Base-by-base conservation (phyloP, 1,284 basidiomycete genomes). In the Testicularia cyperi region DNA sequence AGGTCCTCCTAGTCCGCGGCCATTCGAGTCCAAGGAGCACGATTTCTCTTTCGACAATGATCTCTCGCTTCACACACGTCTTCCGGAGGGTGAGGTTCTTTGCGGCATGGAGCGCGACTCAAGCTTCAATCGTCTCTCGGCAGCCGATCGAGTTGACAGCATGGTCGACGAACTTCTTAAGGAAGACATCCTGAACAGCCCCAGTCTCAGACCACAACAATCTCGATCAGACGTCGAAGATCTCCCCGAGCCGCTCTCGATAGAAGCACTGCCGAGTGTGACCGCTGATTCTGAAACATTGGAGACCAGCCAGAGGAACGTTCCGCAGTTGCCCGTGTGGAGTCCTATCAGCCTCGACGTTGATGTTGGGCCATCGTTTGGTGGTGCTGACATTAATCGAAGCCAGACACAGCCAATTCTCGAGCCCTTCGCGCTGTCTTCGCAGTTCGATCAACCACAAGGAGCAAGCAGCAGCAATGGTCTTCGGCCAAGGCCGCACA, bases 81-180 rank as follows among this genome's bases (percentile, higher is more conserved):
- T n/a, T n/a, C n/a, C n/a, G n/a, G n/a, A n/a, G 14, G 34, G 45
- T 8, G 57, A 65, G 15, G 30, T 23, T 9, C 33, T 18, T 16
- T 34, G 45, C n/a, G 42, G 29, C 8, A 24, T 30, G 3, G 61
- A 65, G 24, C 29, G 45, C 5, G 62, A 67, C 18, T 49, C 37
- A 30, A 65, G 61, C 51, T 63, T 54, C 33, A 40, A 44, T 18
- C 47, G 57, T 20, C 51, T 72, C 20, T 58, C 53, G 16, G 70
- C 63, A 12, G 44, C 60, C 8, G 65, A 70, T 23, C 62, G 70
- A 14, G 66, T 72, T 10, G 70, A 72, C 29, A 66, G 63, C 52
- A 60, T 74, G 51, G 65, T 74, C 30, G 71, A 74, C 30, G 62
- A 72, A 49, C 65, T 74, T 16, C 57, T 74, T 4, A 39, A 62